Conservation (phyloP, 192 early-diverging fungal genomes). For the Kappamyces sp. region DNA sequence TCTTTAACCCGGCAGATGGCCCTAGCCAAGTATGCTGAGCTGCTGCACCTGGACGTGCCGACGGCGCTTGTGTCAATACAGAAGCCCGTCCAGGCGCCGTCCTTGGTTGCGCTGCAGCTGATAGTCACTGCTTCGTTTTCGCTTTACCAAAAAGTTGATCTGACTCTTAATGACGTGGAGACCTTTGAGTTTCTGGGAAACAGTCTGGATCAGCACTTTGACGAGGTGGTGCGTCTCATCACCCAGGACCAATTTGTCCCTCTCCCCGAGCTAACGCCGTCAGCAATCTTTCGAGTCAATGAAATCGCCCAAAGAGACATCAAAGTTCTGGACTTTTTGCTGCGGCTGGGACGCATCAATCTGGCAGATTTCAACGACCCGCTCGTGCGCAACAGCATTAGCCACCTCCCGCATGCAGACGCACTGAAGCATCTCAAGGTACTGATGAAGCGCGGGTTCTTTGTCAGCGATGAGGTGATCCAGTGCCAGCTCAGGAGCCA, state of each 20-base stretch:
- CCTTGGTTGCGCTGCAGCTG: too few relatives aligned
- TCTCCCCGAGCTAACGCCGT: constrained; percentile 10
- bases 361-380: constrained; percentile 2
- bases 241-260: constrained; percentile 1
- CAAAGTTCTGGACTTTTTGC: constrained; percentile 4
- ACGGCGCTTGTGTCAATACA: too few relatives aligned
- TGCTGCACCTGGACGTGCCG: not conserved
- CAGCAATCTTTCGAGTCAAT: constrained; percentile 7
- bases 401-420: not conserved
- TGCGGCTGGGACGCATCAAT: not conserved
- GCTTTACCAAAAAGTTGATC: not conserved
- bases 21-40: not conserved
- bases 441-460: constrained; percentile 1
- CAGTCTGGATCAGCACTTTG: constrained; percentile 8
- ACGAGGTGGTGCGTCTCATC: constrained; percentile 1
- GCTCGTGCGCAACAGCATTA: not conserved
- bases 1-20: not conserved
- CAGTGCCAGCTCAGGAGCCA: too few relatives aligned
- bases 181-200: constrained; percentile 17
- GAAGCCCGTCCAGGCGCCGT: too few relatives aligned
- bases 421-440: not conserved
- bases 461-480: too few relatives aligned
- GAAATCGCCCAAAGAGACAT: constrained; percentile 7
- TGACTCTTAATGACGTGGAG: constrained; percentile 5
- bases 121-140: too few relatives aligned